Evolutionary conservation across 768 basidiomycete genomes (phyloP).

Genomic region (Fibroporia radiculosa): DNA sequence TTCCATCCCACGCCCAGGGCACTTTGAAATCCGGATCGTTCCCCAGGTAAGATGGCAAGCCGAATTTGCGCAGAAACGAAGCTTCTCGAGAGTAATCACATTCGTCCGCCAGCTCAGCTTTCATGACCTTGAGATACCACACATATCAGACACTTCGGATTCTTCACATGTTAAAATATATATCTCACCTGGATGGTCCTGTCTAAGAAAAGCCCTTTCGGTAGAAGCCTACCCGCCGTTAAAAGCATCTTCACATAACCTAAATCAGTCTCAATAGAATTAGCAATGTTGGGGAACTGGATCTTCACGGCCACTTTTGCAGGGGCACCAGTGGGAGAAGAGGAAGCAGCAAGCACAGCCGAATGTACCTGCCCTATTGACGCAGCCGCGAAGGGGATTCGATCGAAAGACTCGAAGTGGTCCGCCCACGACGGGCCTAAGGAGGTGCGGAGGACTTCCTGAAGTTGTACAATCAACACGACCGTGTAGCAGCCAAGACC

Average conservation of each 20-base stretch:
- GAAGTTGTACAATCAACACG: not conserved
- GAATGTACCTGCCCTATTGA: constrained; percentile 95
- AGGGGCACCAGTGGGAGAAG: constrained; percentile 45
- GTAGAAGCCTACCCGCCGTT: constrained; percentile 72
- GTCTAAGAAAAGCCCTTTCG: constrained; percentile 85
- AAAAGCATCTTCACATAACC: constrained; percentile 79
- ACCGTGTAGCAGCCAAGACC: not conserved
- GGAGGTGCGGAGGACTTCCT: constrained; percentile 68
- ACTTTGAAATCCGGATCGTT: constrained; percentile 66
- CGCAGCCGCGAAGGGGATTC: constrained; percentile 88
- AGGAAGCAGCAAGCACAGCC: constrained; percentile 49
- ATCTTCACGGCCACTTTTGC: constrained; percentile 77
- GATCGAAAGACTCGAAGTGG: constrained; percentile 68
- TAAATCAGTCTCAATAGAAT: constrained; percentile 83
- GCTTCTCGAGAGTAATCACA: constrained; percentile 89
- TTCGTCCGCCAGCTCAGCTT: constrained; percentile 84
- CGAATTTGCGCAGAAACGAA: constrained; percentile 55
- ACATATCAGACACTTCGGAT: too few species aligned
- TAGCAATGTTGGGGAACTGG: constrained; percentile 88
- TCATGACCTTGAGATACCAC: constrained; percentile 77
- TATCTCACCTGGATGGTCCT: constrained; percentile 65
- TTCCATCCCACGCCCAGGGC: constrained; percentile 80
- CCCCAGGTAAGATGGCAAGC: constrained; percentile 40
- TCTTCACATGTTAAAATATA: not conserved
- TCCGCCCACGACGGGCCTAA: constrained; percentile 70